A percentile compares a stretch with the other conserved stretches of the same genome.
Conservation (phyloP, 139 green algal genomes). For the Pycnococcus provasolii region DNA sequence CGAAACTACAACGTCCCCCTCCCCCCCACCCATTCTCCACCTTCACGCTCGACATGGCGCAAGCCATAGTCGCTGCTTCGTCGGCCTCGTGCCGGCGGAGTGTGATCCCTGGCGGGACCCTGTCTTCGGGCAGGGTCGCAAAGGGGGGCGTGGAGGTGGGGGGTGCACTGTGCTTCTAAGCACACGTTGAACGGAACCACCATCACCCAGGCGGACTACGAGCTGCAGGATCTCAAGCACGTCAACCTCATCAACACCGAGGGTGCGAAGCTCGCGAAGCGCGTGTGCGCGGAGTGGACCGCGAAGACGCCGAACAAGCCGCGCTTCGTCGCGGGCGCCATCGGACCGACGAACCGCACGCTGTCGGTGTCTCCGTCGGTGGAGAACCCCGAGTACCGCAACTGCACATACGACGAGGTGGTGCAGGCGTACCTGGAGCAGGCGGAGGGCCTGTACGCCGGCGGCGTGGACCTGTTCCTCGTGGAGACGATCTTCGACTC, state of each 20-base stretch:
- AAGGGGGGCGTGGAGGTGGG: too few species aligned
- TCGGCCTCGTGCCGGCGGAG: too few species aligned
- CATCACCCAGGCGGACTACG: conserved; percentile 88
- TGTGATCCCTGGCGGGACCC: too few species aligned
- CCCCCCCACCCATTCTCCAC: too few species aligned
- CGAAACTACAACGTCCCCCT: too few species aligned
- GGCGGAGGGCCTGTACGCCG: conserved; percentile 66
- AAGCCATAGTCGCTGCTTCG: too few species aligned
- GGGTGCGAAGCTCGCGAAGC: conserved; percentile 76
- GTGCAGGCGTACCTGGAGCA: conserved; percentile 89
- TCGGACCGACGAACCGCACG: conserved; percentile 95
- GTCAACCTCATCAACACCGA: conserved; percentile 80
- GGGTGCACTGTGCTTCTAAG: too few species aligned
- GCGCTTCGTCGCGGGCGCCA: conserved; percentile 86
- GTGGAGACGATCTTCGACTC: conserved; percentile 99
- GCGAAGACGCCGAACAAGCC: conserved; percentile 53
- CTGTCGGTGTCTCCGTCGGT: conserved; percentile 87
- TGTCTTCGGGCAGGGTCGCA: too few species aligned
- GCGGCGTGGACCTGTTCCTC: conserved; percentile 88
- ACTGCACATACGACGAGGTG: conserved; percentile 91
- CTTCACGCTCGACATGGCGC: too few species aligned
- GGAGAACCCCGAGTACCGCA: conserved; percentile 90
- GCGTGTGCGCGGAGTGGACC: conserved; percentile 48
- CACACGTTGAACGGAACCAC: conserved; percentile 93
- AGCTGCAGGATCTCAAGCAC: conserved; percentile 72